Evolutionary conservation across 176 grass and related monocot genomes (phyloP).

Genomic region (Thalia dealbata): DNA sequence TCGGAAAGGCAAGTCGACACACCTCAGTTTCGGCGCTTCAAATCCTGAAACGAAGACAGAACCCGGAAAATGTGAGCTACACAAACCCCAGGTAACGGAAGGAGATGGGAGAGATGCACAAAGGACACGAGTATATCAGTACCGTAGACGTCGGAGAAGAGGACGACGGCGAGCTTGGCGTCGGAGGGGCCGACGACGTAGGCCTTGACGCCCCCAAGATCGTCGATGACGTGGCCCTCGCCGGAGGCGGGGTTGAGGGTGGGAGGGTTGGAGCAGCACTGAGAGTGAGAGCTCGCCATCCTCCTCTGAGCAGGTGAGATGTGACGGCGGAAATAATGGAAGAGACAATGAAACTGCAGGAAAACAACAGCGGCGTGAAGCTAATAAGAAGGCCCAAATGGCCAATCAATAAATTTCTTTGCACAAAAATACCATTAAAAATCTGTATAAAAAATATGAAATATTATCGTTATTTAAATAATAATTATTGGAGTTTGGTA

Average conservation of each 20-base stretch:
- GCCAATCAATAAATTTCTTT: too few species aligned
- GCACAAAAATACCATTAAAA: too few species aligned
- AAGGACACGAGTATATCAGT: neutral
- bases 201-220: slow-evolving; percentile 51
- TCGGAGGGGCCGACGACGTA: slow-evolving; percentile 38
- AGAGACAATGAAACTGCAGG: too few species aligned
- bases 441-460: too few species aligned
- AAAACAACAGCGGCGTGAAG: too few species aligned
- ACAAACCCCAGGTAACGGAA: neutral
- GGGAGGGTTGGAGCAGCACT: slow-evolving; percentile 66
- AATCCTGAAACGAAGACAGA: slow-evolving; percentile 24
- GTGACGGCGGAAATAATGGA: neutral
- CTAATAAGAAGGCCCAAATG: too few species aligned
- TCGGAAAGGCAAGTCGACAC: neutral
- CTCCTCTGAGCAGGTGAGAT: neutral
- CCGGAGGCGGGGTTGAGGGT: slow-evolving; percentile 30
- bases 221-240: slow-evolving; percentile 57
- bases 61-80: neutral
- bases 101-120: neutral
- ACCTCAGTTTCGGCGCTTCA: slow-evolving; percentile 55
- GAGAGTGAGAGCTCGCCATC: slow-evolving; percentile 54
- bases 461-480: too few species aligned
- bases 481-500: too few species aligned
- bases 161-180: slow-evolving; percentile 45
- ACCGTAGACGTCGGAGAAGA: slow-evolving; percentile 70